Percentiles rank a stretch among this genome's conserved stretches.
phyloP scores from a whole-genome alignment of 2,329 filamentous ascomycete species.

The Thelonectria olida region DNA sequence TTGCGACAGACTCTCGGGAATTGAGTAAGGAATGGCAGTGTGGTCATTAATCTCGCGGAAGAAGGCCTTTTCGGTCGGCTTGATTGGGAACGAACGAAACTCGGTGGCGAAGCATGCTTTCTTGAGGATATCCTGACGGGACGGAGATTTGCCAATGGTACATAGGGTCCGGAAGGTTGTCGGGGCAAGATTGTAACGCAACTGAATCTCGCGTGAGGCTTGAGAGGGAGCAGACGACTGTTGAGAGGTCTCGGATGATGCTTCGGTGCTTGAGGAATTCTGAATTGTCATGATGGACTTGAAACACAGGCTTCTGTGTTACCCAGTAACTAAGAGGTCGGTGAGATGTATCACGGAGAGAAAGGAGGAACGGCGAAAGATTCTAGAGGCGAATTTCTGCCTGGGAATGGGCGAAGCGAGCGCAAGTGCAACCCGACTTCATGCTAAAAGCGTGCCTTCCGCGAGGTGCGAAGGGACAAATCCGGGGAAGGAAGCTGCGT shows the following conservation, averaged over 20 bases:
- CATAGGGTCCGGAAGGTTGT: constrained; percentile 45
- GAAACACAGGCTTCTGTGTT: neutral
- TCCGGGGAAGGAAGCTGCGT: neutral
- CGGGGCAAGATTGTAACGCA: constrained; percentile 46
- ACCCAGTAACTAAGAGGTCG: too few species aligned
- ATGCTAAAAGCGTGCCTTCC: neutral
- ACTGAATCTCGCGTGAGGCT: constrained; percentile 40
- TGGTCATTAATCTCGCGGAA: constrained; percentile 51
- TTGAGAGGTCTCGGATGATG: neutral
- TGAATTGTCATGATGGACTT: neutral
- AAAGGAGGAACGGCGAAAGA: neutral
- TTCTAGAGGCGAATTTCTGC: neutral
- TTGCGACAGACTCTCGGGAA: constrained; percentile 57
- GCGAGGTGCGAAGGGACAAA: neutral
- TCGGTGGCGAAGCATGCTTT: constrained; percentile 51
- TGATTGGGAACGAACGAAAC: constrained; percentile 49
- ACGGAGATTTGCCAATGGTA: constrained; percentile 37
- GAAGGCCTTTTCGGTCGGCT: constrained; percentile 46
- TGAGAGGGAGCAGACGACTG: neutral
- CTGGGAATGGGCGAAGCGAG: neutral
- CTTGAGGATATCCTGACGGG: constrained; percentile 47
- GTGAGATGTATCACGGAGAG: neutral
- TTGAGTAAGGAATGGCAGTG: constrained; percentile 49
- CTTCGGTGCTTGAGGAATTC: neutral
- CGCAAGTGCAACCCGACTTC: neutral